These are phyloP conservation scores for Hyparrhenia diplandra DNA, from an alignment of 176 grass and related monocot genomes.

Conservation along the genomic window DNA sequence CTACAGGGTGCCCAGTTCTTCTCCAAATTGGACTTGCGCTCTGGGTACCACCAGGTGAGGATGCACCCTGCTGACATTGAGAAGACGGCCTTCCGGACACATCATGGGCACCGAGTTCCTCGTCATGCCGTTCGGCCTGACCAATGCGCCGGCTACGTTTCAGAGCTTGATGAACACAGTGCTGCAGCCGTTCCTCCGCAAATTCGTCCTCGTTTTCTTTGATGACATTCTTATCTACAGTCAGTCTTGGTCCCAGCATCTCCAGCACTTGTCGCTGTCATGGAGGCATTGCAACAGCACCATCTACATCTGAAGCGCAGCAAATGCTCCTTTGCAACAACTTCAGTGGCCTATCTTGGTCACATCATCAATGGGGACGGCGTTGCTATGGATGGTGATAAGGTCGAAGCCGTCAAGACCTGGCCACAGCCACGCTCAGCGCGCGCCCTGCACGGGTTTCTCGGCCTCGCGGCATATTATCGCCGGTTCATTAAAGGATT, in stretches of 20 bases:
- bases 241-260: rapidly evolving
- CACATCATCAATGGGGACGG: too few relatives aligned
- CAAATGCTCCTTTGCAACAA: too few relatives aligned
- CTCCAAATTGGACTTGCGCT: too few relatives aligned
- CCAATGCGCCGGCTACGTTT: background rate
- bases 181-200: background rate
- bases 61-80: too few relatives aligned
- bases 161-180: background rate
- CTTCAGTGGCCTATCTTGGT: too few relatives aligned
- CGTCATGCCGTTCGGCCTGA: background rate
- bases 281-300: rapidly evolving
- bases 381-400: rapidly evolving
- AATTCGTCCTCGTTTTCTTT: background rate
- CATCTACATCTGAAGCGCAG: rapidly evolving
- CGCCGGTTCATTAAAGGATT: background rate
- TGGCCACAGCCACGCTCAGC: background rate
- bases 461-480: background rate
- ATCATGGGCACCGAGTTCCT: background rate
- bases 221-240: background rate
- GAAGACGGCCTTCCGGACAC: background rate
- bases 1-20: too few relatives aligned
- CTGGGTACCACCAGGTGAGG: too few relatives aligned
- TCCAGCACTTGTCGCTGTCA: background rate
- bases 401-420: rapidly evolving
- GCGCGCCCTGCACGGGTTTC: rapidly evolving